Evolutionary conservation across 805 yeast species (phyloP).

Genomic region (Candida glaebosa): DNA sequence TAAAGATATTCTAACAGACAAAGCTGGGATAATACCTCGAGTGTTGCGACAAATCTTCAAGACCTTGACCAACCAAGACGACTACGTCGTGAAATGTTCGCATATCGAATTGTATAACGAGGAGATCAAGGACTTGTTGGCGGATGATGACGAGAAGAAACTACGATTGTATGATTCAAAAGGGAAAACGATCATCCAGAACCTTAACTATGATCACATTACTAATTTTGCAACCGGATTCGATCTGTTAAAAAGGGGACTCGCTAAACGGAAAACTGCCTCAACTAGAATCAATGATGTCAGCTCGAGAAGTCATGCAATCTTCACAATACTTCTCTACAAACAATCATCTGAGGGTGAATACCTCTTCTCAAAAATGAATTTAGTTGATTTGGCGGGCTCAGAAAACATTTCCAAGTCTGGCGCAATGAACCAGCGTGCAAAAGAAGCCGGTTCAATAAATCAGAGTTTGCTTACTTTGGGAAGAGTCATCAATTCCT

Average conservation of each 20-base stretch:
- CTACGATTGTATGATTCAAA: constrained; percentile 39
- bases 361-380: constrained; percentile 58
- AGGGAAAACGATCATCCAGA: constrained; percentile 51
- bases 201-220: constrained; percentile 59
- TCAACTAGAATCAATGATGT: constrained; percentile 70
- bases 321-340: constrained; percentile 61
- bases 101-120: constrained; percentile 87
- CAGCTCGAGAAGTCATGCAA: constrained; percentile 75
- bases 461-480: constrained; percentile 84
- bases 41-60: constrained; percentile 50
- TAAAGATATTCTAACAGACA: constrained; percentile 13
- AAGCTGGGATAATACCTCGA: constrained; percentile 60
- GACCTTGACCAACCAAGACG: constrained; percentile 30
- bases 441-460: constrained; percentile 90
- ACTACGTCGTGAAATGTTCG: constrained; percentile 69
- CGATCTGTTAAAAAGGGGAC: constrained; percentile 51
- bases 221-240: constrained; percentile 56
- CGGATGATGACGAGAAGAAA: constrained; percentile 25
- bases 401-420: constrained; percentile 85
- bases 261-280: constrained; percentile 60
- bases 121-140: constrained; percentile 70
- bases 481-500: constrained; percentile 79
- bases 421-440: constrained; percentile 83
- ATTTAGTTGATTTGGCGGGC: constrained; percentile 92
- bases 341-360: constrained; percentile 26